Percentiles rank a stretch among this genome's conserved stretches.
Evolutionary conservation across 1,284 basidiomycete genomes (phyloP).

Genomic region (Cryptococcus sp.): DNA sequence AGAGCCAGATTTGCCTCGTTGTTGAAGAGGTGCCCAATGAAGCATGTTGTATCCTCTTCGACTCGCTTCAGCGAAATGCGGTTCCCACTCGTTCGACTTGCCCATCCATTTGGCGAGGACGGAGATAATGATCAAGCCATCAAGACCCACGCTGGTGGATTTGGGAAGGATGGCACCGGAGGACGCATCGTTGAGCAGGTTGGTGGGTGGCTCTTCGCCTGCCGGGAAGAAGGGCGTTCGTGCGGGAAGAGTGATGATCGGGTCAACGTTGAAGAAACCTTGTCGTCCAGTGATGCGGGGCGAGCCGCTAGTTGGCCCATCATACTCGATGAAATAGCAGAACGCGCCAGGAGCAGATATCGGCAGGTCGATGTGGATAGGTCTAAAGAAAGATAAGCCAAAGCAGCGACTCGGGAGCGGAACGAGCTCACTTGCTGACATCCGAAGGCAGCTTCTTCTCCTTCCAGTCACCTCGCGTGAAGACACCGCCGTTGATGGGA

Average conservation of each 20-base stretch:
- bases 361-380: constrained; percentile 86
- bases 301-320: constrained; percentile 49
- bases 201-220: constrained; percentile 15
- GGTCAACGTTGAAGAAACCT: constrained; percentile 95
- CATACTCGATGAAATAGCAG: constrained; percentile 90
- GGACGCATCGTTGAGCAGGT: constrained; percentile 56
- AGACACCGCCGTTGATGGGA: constrained; percentile 83
- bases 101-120: constrained; percentile 98
- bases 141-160: constrained; percentile 63
- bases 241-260: constrained; percentile 71
- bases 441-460: constrained; percentile 60
- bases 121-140: constrained; percentile 81
- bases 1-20: constrained; percentile 80
- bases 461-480: constrained; percentile 73
- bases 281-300: constrained; percentile 71
- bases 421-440: constrained; percentile 59
- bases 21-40: constrained; percentile 90
- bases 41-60: constrained; percentile 93
- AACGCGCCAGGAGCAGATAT: constrained; percentile 95
- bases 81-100: constrained; percentile 69
- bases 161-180: constrained; percentile 57
- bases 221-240: constrained; percentile 67
- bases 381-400: constrained; percentile 57
- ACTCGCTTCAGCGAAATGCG: constrained; percentile 75
- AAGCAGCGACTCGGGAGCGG: background rate